Percentiles rank a stretch among this genome's conserved stretches.
These are phyloP conservation scores for Phytophthora quininea DNA, from an alignment of 352 stramenopile genomes.

Conservation along the genomic window DNA sequence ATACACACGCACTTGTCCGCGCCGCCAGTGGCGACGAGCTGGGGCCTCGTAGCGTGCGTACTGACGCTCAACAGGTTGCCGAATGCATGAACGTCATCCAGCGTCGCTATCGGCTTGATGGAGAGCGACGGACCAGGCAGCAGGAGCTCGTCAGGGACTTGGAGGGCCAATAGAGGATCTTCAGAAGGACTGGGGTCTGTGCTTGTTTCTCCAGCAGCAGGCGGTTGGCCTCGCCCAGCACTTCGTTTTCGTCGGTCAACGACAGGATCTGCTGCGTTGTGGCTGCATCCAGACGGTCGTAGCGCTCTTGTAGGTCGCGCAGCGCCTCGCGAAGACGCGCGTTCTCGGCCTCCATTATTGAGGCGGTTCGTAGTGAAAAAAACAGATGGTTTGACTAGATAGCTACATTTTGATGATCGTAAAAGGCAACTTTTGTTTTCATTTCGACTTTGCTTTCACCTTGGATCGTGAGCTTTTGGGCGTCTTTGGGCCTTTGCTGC, in stretches of 20 bases:
- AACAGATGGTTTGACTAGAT: constrained; percentile 13
- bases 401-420: constrained; percentile 19
- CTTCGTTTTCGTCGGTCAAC: constrained; percentile 77
- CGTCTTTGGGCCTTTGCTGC: constrained; percentile 33
- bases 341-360: constrained; percentile 51
- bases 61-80: constrained; percentile 77
- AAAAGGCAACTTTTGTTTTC: background rate
- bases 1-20: constrained; percentile 78
- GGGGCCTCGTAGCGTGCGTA: constrained; percentile 35
- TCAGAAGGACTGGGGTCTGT: background rate
- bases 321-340: constrained; percentile 50
- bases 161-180: constrained; percentile 27
- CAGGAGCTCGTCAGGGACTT: constrained; percentile 77
- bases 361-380: constrained; percentile 3
- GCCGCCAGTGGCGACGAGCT: constrained; percentile 65
- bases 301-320: constrained; percentile 53
- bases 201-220: constrained; percentile 62
- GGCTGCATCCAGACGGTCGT: constrained; percentile 42
- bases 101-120: constrained; percentile 27
- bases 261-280: constrained; percentile 51
- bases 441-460: background rate
- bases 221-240: constrained; percentile 76
- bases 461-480: constrained; percentile 16
- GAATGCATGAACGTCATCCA: constrained; percentile 66
- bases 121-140: constrained; percentile 47